Evolutionary conservation across 1,139 yeast species (phyloP).

Genomic region (Nakaseomyces sp.): DNA sequence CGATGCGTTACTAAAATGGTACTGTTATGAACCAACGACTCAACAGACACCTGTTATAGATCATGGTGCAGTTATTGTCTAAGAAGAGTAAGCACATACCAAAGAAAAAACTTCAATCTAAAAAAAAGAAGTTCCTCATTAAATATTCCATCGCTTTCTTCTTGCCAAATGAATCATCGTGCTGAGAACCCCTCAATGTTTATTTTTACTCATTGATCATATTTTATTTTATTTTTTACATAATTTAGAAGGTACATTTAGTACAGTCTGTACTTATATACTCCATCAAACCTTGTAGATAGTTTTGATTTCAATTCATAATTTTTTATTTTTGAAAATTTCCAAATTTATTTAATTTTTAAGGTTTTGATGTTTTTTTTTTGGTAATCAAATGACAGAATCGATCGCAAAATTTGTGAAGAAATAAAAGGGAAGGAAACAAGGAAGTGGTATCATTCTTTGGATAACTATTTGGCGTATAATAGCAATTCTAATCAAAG

Average conservation of each 20-base stretch:
- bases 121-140: no score
- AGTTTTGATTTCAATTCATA: conserved; percentile 3
- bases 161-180: background rate
- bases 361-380: background rate
- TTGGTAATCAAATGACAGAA: no score
- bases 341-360: background rate
- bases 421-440: no score
- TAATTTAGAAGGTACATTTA: background rate
- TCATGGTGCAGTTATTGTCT: conserved; percentile 38
- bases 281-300: conserved; percentile 5
- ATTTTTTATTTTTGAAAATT: background rate
- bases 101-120: no score
- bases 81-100: no score
- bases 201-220: background rate
- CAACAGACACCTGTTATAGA: conserved; percentile 34
- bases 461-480: no score
- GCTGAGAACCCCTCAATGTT: background rate
- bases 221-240: background rate
- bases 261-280: conserved; percentile 1
- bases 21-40: conserved; percentile 73
- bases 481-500: no score
- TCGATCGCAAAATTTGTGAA: no score
- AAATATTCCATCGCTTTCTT: background rate
- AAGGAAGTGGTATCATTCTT: no score
- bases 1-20: conserved; percentile 84